Conservation (phyloP, 176 grass and related monocot genomes). For the Luzula sylvatica region DNA sequence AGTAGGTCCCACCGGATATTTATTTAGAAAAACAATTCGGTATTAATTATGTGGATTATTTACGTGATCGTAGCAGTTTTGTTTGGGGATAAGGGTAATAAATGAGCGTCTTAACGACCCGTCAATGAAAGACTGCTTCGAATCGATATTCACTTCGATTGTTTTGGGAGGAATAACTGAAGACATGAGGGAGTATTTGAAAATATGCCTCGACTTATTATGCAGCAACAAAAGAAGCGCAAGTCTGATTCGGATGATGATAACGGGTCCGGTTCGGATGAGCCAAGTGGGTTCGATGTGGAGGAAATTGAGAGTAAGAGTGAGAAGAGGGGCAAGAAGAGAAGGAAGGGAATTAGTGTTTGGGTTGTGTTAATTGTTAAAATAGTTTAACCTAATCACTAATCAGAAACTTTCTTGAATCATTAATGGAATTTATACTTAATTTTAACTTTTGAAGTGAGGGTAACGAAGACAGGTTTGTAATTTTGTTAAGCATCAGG, state of each 20-base stretch:
- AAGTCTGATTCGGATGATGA: slow-evolving; percentile 37
- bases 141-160: slow-evolving; percentile 87
- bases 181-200: slow-evolving; percentile 73
- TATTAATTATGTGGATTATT: no score
- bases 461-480: no score
- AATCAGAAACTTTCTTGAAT: no score
- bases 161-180: slow-evolving; percentile 88
- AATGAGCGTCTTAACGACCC: slow-evolving; percentile 81
- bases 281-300: slow-evolving; percentile 30
- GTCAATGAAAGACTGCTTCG: slow-evolving; percentile 60
- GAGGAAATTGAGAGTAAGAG: slow-evolving; percentile 32
- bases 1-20: no score
- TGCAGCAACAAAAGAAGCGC: slow-evolving; percentile 85
- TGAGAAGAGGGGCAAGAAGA: slow-evolving; percentile 44
- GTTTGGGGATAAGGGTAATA: slow-evolving; percentile 74
- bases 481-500: no score
- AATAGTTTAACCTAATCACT: no score
- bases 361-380: no score
- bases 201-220: slow-evolving; percentile 96
- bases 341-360: slow-evolving; percentile 39
- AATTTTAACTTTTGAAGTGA: no score
- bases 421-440: no score
- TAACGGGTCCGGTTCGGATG: slow-evolving; percentile 30
- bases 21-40: no score
- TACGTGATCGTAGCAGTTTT: no score